Percentiles rank a stretch among this genome's conserved stretches.
Conservation (phyloP, 2,329 filamentous ascomycete genomes). For the Diatrype stigma region DNA sequence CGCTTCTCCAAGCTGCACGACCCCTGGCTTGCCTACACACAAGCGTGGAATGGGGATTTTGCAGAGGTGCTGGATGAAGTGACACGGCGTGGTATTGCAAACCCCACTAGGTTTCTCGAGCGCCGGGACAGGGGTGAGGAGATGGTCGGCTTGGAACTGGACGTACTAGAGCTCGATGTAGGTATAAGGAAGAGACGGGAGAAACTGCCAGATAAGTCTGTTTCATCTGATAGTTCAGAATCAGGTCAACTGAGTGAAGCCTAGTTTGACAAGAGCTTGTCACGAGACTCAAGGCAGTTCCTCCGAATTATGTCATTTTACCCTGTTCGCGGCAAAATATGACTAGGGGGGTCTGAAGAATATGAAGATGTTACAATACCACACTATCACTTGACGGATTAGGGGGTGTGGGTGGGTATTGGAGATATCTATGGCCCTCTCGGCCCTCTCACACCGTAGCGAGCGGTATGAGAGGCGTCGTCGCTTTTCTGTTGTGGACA, state of each 20-base stretch:
- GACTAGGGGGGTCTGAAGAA: too few species aligned
- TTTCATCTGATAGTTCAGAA: background rate
- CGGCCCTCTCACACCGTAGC: too few species aligned
- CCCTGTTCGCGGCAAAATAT: too few species aligned
- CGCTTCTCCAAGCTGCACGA: conserved; percentile 4
- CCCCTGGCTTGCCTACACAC: conserved; percentile 5
- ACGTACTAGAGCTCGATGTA: conserved; percentile 1
- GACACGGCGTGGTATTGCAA: background rate
- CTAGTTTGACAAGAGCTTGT: too few species aligned
- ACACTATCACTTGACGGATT: too few species aligned
- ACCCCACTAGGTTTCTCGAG: background rate
- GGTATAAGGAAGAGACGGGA: conserved; percentile 3
- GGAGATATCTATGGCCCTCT: too few species aligned
- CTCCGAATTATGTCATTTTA: too few species aligned
- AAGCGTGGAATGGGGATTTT: conserved; percentile 2
- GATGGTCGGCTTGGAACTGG: background rate
- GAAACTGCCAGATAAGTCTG: background rate
- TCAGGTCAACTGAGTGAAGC: too few species aligned
- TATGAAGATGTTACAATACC: too few species aligned
- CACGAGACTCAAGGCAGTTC: too few species aligned
- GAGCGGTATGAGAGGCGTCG: too few species aligned
- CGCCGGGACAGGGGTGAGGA: background rate
- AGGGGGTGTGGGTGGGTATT: too few species aligned
- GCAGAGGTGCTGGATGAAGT: conserved; percentile 4
- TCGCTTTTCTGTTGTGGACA: background rate